Conservation (phyloP, 192 early-diverging fungal species). For the Borealophlyctis nickersoniae region DNA sequence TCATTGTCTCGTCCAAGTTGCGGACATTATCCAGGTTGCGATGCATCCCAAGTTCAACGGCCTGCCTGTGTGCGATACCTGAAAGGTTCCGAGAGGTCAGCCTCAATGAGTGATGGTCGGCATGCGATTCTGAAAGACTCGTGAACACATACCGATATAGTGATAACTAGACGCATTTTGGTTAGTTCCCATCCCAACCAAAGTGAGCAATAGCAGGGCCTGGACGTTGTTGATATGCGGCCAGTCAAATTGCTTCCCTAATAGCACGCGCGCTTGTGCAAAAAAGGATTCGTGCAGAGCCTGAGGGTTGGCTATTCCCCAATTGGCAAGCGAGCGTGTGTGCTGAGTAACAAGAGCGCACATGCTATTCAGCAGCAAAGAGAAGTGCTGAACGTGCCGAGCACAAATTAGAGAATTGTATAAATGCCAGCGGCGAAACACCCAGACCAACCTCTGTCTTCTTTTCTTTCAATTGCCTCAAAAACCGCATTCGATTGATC, state of each 20-base stretch:
- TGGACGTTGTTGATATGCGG: conserved; percentile 51
- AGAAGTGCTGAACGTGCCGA: conserved; percentile 33
- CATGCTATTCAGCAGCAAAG: conserved; percentile 45
- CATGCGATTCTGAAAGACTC: not conserved
- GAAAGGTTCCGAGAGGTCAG: no score
- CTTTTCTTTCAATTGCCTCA: conserved; percentile 41
- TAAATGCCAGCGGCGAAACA: not conserved
- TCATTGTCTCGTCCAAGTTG: conserved; percentile 36
- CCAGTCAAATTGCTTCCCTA: conserved; percentile 50
- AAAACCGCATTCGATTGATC: conserved; percentile 36
- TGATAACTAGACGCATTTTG: conserved; percentile 44
- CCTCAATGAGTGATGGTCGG: conserved; percentile 3
- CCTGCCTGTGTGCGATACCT: conserved; percentile 48
- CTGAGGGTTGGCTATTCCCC: conserved; percentile 34
- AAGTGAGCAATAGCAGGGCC: conserved; percentile 36
- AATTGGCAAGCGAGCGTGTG: conserved; percentile 28
- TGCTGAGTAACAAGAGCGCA: conserved; percentile 49
- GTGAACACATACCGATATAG: conserved; percentile 36
- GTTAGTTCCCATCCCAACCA: conserved; percentile 46
- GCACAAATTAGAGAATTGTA: not conserved
- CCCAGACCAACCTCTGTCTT: conserved; percentile 33
- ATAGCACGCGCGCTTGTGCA: conserved; percentile 36
- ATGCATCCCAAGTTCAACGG: conserved; percentile 52
- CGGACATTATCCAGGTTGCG: conserved; percentile 42
- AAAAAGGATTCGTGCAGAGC: conserved; percentile 46